These are phyloP conservation scores for Alnus glutinosa DNA, from an alignment of 306 rosid genomes.

Conservation along the genomic window DNA sequence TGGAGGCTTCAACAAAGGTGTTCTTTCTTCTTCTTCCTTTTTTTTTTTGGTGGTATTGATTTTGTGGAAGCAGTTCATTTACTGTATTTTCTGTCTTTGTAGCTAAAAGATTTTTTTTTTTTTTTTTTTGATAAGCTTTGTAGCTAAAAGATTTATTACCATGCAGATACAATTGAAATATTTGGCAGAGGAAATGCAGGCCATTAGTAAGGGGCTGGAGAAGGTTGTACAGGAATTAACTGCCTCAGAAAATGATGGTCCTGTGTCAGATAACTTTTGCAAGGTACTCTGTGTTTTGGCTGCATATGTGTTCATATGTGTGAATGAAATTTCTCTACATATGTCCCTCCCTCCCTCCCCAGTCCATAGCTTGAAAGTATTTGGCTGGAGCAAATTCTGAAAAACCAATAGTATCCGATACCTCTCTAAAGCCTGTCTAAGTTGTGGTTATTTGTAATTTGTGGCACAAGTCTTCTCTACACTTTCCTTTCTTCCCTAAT, in stretches of 20 bases:
- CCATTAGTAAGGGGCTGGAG: conserved; percentile 90
- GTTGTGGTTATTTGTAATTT: neutral
- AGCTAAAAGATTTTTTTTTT: conserved; percentile 24
- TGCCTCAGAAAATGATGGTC: conserved; percentile 86
- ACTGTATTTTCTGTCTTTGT: neutral
- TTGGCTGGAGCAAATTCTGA: neutral
- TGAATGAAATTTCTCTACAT: neutral
- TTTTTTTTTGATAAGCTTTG: too few relatives aligned
- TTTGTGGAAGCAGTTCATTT: conserved; percentile 11
- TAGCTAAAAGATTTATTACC: conserved; percentile 24
- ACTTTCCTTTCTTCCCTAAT: neutral
- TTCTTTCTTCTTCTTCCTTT: conserved; percentile 22
- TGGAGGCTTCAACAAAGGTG: conserved; percentile 91
- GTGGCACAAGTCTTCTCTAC: conserved; percentile 1
- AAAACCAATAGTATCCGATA: neutral
- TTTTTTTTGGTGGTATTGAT: conserved; percentile 23
- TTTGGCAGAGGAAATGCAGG: conserved; percentile 99
- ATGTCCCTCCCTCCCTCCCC: neutral
- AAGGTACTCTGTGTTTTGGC: conserved; percentile 49
- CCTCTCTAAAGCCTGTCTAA: neutral
- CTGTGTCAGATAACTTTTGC: conserved; percentile 72
- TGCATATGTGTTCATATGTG: conserved; percentile 2
- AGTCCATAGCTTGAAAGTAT: neutral
- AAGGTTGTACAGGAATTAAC: conserved; percentile 90
- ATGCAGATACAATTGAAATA: conserved; percentile 89